Base-by-base conservation (phyloP, 805 yeast species). In the Candida palmyrensis region DNA sequence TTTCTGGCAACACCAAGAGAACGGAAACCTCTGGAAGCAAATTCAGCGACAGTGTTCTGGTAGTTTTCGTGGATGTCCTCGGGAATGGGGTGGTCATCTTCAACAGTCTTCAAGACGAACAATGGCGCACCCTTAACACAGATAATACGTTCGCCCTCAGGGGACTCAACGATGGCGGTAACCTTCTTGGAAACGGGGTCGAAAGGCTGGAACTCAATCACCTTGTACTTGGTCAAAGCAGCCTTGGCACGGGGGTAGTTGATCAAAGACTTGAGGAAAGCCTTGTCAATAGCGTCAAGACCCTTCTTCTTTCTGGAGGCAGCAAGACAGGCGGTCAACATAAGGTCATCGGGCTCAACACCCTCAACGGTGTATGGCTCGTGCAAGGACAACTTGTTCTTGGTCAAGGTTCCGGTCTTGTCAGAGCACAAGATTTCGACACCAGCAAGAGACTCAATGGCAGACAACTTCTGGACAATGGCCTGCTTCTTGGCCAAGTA, bases 91-190 rank as follows among this genome's bases (percentile, higher is more conserved):
- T 86, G 95, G 72, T 86, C 95, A 68, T 88, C 96, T 71, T 86
- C 95, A 64, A 88, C 96, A 63, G 95, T 87, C 79, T 84, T 84
- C 68, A 88, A 75, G 57, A 88, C 96, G 79, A 88, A 88, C 62
- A 88, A 79, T 71, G 96, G 96, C 55, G 96, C 96, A 78, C 96
- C 96, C 74, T 88, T 88, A 61, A 88, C 95, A 82, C 96, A 88
- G 63, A 84, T 69, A 56, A 87, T 87, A 67, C 90, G 77, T 75
- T 86, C 95, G 59, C 96, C 96, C 60, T 82, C 87, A 68, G 96
- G 96, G 39, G 95, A 84, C 72, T 86, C 94, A 59, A 88, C 96
- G 62, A 81, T 74, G 51, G 96, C 96, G 53, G 86, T 79, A 72
- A 88, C 96, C 71, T 87, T 88, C 80, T 88, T 88, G 60, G 96